Evolutionary conservation across 352 stramenopile genomes (phyloP), one percentile per base, ranked within the genome.

Genomic region (Plasmopara muralis): DNA sequence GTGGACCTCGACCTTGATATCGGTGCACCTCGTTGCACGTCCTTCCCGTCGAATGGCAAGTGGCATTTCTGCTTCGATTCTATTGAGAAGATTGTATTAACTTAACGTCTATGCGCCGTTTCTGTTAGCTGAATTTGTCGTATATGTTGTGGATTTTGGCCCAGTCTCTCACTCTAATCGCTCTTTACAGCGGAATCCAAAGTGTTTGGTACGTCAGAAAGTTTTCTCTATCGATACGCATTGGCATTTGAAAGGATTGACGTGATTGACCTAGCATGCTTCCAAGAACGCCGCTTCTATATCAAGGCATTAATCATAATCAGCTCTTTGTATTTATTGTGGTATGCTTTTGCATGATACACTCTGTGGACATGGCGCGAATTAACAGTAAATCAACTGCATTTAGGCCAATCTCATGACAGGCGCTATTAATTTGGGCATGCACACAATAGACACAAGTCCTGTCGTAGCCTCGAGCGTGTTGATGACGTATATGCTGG

Each of bases 261-360:
- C 20, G 20, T 25, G 20, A 25, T 25, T 25, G 3, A 25, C 20
- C 29, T 38, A 93, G 80, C 40, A 74, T 91, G 47, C 55, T 85
- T 6, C 74, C 83, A 4, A 70, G 74, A 31, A 75, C 74, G 14
- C 80, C 81, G 12, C 44, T 89, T 18, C 54, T 93, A 6, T 93
- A 78, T 53, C 59, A 73, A 20, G 83, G 83, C 55, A 68, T 88
- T 41, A 89, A 83, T 47, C 76, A 72, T 62, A 93, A 90, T 65
- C 81, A 91, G 60, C 72, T 93, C 49, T 90, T 91, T 50, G 57
- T 91, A 47, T 93, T 93, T 47, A 62, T 93, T 47, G 53, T 89
- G 53, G 80, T 90, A 68, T 49, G 57, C 31, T 15, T 3, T 25
- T 25, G 20, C 10, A 18, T 38, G 33, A 14, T 38, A 38, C 33